Conservation (phyloP, 1,284 basidiomycete species). For the Neotropicomus parvogracilis region DNA sequence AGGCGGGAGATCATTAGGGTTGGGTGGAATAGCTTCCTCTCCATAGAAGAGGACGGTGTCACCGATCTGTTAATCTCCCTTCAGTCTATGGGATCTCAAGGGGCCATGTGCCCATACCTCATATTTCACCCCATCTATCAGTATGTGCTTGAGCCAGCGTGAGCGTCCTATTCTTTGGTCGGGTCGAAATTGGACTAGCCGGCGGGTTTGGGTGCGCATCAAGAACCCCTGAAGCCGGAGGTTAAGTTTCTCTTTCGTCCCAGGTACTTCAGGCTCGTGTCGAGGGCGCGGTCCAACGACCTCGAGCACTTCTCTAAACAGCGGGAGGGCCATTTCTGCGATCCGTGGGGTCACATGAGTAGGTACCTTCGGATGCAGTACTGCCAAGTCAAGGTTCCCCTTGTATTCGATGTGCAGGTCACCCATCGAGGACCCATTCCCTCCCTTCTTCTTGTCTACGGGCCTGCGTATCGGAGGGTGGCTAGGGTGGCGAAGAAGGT, state of each 20-base stretch:
- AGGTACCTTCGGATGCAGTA: slow-evolving; percentile 41
- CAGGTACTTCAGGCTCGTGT: slow-evolving; percentile 6
- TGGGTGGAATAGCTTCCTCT: slow-evolving; percentile 31
- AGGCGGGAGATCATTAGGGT: slow-evolving; percentile 34
- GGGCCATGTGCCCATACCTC: slow-evolving; percentile 13
- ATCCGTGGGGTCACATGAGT: slow-evolving; percentile 63
- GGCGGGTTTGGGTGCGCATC: slow-evolving; percentile 16
- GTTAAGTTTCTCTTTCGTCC: slow-evolving; percentile 8
- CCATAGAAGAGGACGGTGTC: slow-evolving; percentile 52
- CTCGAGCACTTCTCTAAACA: slow-evolving; percentile 49
- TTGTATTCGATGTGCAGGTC: slow-evolving; percentile 19
- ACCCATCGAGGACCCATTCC: background rate
- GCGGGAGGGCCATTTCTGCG: slow-evolving; percentile 43
- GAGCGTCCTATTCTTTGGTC: slow-evolving; percentile 30
- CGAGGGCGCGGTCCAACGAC: slow-evolving; percentile 47
- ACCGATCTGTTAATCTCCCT: slow-evolving; percentile 42
- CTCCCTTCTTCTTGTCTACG: slow-evolving; percentile 4
- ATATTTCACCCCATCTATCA: slow-evolving; percentile 29
- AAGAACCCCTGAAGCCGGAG: slow-evolving; percentile 23
- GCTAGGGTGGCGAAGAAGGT: slow-evolving; percentile 16
- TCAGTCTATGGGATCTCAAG: slow-evolving; percentile 25
- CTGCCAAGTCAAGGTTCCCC: slow-evolving; percentile 50
- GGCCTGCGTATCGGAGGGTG: slow-evolving; percentile 18
- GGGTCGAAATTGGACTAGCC: slow-evolving; percentile 18
- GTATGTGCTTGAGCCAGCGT: slow-evolving; percentile 29